Evolutionary conservation across 139 green algal species (phyloP).

Genomic region (Spirogloea muscicola): DNA sequence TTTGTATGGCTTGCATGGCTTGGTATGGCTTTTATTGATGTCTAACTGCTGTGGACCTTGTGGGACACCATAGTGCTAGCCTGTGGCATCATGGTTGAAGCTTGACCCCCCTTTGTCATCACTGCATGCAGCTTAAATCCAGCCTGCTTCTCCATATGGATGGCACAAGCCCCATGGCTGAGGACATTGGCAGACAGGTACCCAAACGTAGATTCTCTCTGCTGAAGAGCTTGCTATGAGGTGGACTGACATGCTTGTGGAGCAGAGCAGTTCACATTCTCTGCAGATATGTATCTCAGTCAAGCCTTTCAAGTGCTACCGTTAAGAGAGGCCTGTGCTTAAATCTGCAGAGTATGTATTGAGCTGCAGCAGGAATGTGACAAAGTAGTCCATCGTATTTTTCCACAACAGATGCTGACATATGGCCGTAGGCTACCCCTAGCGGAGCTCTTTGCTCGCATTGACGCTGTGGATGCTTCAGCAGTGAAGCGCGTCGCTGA

Average conservation of each 20-base stretch:
- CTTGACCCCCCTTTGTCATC: not conserved
- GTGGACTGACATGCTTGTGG: too few species aligned
- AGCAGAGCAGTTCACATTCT: too few species aligned
- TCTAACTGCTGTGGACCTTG: too few species aligned
- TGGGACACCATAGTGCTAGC: too few species aligned
- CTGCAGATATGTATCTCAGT: not conserved
- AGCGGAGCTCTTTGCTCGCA: constrained; percentile 89
- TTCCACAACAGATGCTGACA: constrained; percentile 81
- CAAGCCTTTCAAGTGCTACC: not conserved
- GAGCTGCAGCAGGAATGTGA: not conserved
- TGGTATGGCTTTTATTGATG: too few species aligned
- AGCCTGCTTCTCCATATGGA: constrained; percentile 64
- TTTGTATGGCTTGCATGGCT: too few species aligned
- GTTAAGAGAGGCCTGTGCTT: not conserved
- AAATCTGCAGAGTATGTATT: not conserved
- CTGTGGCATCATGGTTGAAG: not conserved
- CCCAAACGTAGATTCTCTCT: too few species aligned
- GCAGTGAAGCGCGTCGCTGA: constrained; percentile 79
- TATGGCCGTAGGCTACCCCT: constrained; percentile 90
- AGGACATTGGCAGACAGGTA: constrained; percentile 75
- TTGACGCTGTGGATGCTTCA: constrained; percentile 86
- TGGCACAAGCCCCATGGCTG: constrained; percentile 64
- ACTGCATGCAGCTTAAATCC: constrained; percentile 75
- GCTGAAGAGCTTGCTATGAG: too few species aligned
- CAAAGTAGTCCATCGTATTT: not conserved